Base-by-base conservation (phyloP, 2,329 filamentous ascomycete species). In the Massarina eburnea region DNA sequence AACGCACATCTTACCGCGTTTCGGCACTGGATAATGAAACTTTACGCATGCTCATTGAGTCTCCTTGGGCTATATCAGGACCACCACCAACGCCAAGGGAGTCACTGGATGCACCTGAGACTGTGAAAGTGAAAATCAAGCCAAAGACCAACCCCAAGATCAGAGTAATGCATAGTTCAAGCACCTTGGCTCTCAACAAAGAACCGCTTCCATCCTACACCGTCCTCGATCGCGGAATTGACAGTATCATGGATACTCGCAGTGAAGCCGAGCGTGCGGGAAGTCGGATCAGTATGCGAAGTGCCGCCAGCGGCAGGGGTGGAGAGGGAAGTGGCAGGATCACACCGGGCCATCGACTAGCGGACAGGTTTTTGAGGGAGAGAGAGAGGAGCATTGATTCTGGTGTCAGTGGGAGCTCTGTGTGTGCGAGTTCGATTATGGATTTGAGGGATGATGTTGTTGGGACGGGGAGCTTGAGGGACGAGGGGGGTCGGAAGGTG, bases 331-430 rank as follows among this genome's bases (percentile, higher is more conserved):
- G 44, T 8, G 58, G 54, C 7, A 58, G 55, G 19, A 42, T 43
- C 9, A 67, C 66, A 4, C 65, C 62, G 1, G 65, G 66, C 8
- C 65, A 68, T 26, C 51, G 59, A 18, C 54, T 70, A 57, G 66
- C 58, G 3, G 61, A 68, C 22, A 50, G 49, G 8, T 70, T 65
- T 30, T 33, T 68, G 20, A 52, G 48, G n/a, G 55, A 60, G n/a
- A n/a, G n/a, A n/a, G n/a, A 30, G 45, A 46, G 61, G 34, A 55
- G 38, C 9, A 27, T 30, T 8, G 38, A 27, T n/a, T 55, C 34
- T 37, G 55, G 15, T 5, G 12, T 30, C 27, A 49, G 45, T 9
- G 56, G 54, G 9, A 57, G 53, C 15, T 41, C 40, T 5, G 66
- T n/a, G n/a, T n/a, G n/a, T n/a, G n/a, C n/a, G n/a, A n/a, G 64